Base-by-base conservation (phyloP, 495 filamentous ascomycete genomes). In the Daldinia childiae region DNA sequence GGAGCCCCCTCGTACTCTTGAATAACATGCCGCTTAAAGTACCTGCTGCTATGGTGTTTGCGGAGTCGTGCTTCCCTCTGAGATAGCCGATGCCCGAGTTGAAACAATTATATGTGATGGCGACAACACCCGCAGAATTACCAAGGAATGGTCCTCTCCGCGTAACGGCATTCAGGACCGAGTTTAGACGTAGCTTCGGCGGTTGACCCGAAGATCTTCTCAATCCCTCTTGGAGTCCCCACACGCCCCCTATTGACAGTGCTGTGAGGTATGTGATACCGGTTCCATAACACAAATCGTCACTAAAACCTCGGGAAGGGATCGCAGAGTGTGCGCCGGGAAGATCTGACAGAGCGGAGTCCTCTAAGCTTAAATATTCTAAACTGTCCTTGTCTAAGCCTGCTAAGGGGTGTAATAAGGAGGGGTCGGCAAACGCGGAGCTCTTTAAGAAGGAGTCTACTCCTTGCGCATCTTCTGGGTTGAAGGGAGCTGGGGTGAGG, bases 261-360 rank as follows among this genome's bases (percentile, higher is more conserved):
- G 90, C 95, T 11, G 90, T 83, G 58, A 99, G 87, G 80, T 99
- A 99, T 70, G 93, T 97, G 38, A 94, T 90, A 62, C 95, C 95
- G 26, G 95, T 94, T 74, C 96, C 96, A 78, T 99, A 99, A 82
- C 95, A 98, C 56, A 99, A 89, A 80, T 99, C 95, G 78, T 99
- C 95, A 57, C 92, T 95, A 90, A 96, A 99, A 73, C 95, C 95
- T 77, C 96, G 90, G 29, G 94, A 97, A 4, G 96, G 96, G 36
- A 99, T 87, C 38, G 92, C 90, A 14, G 94, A 93, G 64, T 91
- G 91, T 43, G 88, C 85, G 74, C 94, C 94, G 57, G 95, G 93
- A n/a, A 97, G 87, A 74, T 94, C 86, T 39, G 93, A 94, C 50
- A 98, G 90, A 11, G 90, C 86, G 26, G 93, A 91, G 74, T 98